Percentiles rank a stretch among this genome's conserved stretches.
Conservation (phyloP, 768 basidiomycete species). For the Sarcodon aspratus region DNA sequence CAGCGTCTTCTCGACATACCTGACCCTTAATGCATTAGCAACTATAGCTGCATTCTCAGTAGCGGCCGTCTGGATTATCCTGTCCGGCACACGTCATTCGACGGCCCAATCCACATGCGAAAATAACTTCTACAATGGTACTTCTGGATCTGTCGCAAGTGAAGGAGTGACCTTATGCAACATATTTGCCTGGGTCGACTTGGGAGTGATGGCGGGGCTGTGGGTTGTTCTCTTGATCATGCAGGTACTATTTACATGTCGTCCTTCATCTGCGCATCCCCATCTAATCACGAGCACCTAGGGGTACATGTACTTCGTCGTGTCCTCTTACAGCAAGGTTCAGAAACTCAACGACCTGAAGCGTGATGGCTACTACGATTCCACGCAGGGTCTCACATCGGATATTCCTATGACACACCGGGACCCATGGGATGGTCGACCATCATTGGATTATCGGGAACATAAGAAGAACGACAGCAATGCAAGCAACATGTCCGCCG, state of each 20-base stretch:
- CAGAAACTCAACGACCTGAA: slow-evolving; percentile 77
- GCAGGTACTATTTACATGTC: slow-evolving; percentile 40
- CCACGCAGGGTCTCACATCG: slow-evolving; percentile 36
- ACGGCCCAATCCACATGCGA: slow-evolving; percentile 62
- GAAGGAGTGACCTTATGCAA: slow-evolving; percentile 72
- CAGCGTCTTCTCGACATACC: slow-evolving; percentile 55
- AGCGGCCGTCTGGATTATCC: slow-evolving; percentile 69
- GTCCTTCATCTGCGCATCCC: slow-evolving; percentile 27
- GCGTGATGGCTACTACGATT: slow-evolving; percentile 63
- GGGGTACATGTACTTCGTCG: slow-evolving; percentile 36
- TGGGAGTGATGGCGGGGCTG: slow-evolving; percentile 84
- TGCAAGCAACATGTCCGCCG: slow-evolving; percentile 7
- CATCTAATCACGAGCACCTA: slow-evolving; percentile 24
- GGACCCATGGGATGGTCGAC: slow-evolving; percentile 62
- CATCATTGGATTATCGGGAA: slow-evolving; percentile 24
- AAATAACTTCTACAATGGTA: slow-evolving; percentile 38
- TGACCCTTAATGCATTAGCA: slow-evolving; percentile 48
- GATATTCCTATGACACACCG: slow-evolving; percentile 59
- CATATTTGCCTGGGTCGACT: slow-evolving; percentile 86
- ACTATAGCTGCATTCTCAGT: slow-evolving; percentile 58
- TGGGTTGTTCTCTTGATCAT: slow-evolving; percentile 74
- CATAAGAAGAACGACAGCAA: slow-evolving; percentile 7
- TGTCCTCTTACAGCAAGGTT: slow-evolving; percentile 54
- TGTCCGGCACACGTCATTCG: slow-evolving; percentile 69
- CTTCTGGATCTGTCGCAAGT: slow-evolving; percentile 18